phyloP scores from a whole-genome alignment of 2,329 filamentous ascomycete genomes.

The Penicillium aurantiogriseum region DNA sequence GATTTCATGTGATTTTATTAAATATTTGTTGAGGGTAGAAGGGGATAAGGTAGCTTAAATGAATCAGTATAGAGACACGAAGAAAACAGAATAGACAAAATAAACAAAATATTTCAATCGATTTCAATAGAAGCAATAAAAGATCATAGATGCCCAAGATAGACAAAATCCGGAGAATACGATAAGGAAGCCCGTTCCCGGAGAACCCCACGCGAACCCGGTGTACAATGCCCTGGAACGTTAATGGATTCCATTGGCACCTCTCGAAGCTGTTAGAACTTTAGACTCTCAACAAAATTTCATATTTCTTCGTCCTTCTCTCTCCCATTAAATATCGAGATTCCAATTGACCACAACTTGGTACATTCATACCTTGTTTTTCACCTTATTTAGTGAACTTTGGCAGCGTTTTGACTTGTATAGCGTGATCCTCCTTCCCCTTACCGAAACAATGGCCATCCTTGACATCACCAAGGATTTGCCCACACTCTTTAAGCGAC shows the following conservation, averaged over 20 bases:
- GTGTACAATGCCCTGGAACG: not conserved
- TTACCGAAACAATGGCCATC: conserved; percentile 54
- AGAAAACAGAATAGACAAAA: not conserved
- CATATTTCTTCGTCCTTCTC: not conserved
- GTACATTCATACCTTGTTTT: not conserved
- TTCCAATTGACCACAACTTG: not conserved
- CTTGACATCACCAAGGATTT: conserved; percentile 72
- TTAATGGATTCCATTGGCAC: not conserved
- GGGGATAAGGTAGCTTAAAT: not conserved
- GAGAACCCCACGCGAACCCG: conserved; percentile 5
- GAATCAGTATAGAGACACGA: not conserved
- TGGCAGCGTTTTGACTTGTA: not conserved
- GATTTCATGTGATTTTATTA: conserved; percentile 1
- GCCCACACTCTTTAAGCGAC: conserved; percentile 66
- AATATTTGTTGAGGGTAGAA: not conserved
- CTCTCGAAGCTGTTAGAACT: conserved; percentile 2
- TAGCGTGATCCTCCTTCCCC: not conserved
- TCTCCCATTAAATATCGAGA: not conserved
- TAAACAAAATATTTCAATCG: not conserved
- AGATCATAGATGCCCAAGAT: not conserved
- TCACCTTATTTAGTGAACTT: not conserved
- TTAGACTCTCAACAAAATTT: conserved; percentile 8
- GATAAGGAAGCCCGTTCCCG: conserved; percentile 3
- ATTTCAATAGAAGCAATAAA: not conserved
- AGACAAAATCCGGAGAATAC: not conserved